phyloP scores from a whole-genome alignment of 345 rosid species.

The Brassica cretica region DNA sequence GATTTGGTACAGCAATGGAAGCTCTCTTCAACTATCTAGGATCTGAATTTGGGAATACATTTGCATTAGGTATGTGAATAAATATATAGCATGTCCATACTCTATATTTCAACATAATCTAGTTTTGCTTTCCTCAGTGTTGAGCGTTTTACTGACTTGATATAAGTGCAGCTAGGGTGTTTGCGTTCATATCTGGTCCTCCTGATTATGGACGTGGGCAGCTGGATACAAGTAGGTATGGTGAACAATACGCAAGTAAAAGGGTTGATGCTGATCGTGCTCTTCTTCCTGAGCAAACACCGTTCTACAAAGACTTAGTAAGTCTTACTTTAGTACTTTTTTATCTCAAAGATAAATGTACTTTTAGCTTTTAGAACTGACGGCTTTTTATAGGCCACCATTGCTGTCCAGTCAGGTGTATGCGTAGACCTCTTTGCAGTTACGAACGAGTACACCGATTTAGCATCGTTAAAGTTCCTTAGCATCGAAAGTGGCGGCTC shows the following conservation, averaged over 20 bases:
- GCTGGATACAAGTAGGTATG: conserved; percentile 92
- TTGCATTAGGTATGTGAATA: conserved; percentile 74
- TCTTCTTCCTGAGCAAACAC: conserved; percentile 96
- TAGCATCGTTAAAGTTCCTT: conserved; percentile 95
- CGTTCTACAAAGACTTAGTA: conserved; percentile 96
- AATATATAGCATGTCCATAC: conserved; percentile 24
- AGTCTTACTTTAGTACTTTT: conserved; percentile 32
- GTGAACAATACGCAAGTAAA: conserved; percentile 98
- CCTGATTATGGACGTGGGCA: conserved; percentile 99
- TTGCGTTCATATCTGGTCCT: conserved; percentile 95
- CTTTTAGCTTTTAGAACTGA: conserved; percentile 39
- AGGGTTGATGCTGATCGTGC: conserved; percentile 99
- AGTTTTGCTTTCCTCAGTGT: conserved; percentile 26
- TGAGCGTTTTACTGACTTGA: conserved; percentile 29
- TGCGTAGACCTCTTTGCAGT: conserved; percentile 93
- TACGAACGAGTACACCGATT: conserved; percentile 96
- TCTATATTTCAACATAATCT: not conserved
- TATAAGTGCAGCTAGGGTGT: conserved; percentile 81
- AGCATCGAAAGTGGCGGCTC: conserved; percentile 99
- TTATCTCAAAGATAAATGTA: conserved; percentile 11
- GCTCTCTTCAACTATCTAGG: conserved; percentile 88
- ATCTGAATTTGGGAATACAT: conserved; percentile 92
- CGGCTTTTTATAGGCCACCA: conserved; percentile 73
- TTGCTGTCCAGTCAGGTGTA: conserved; percentile 98
- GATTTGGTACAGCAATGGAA: conserved; percentile 98